Evolutionary conservation across 2,329 filamentous ascomycete species (phyloP).

Genomic region (Ophiostoma sp.): DNA sequence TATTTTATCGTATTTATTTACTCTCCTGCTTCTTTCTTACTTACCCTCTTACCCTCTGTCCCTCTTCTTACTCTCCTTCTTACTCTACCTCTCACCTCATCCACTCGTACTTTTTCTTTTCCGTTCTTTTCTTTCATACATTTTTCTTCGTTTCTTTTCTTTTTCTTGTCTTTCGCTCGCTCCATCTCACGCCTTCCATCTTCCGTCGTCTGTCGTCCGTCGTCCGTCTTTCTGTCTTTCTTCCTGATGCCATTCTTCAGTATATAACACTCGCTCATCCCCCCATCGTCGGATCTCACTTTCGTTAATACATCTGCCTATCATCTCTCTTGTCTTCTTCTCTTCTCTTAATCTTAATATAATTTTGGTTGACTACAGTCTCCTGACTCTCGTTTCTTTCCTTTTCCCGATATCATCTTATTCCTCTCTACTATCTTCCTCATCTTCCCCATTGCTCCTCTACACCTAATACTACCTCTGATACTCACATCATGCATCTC

Average conservation of each 20-base stretch:
- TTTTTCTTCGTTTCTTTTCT: not conserved
- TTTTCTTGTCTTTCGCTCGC: not conserved
- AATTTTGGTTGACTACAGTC: not conserved
- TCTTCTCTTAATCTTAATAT: not conserved
- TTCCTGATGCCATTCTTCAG: not conserved
- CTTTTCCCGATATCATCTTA: not conserved
- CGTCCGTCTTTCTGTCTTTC: not conserved
- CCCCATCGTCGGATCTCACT: constrained; percentile 9
- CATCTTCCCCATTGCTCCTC: not conserved
- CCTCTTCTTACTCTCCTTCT: constrained; percentile 1
- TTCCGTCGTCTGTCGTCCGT: too few relatives aligned
- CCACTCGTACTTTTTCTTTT: not conserved
- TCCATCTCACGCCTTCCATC: not conserved
- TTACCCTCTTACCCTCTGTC: not conserved
- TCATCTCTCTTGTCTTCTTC: constrained; percentile 6
- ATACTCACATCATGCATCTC: constrained; percentile 17
- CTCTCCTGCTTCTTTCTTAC: not conserved
- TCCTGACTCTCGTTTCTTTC: constrained; percentile 10
- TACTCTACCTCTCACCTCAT: constrained; percentile 9
- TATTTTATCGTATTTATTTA: not conserved
- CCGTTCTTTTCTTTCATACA: not conserved
- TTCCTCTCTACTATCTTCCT: not conserved
- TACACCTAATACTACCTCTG: not conserved
- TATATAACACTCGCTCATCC: constrained; percentile 19
- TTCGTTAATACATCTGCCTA: constrained; percentile 1